A percentile compares a stretch with the other conserved stretches of the same genome.
phyloP scores from a whole-genome alignment of 176 grass and related monocot genomes.

The Neostapfia colusana region DNA sequence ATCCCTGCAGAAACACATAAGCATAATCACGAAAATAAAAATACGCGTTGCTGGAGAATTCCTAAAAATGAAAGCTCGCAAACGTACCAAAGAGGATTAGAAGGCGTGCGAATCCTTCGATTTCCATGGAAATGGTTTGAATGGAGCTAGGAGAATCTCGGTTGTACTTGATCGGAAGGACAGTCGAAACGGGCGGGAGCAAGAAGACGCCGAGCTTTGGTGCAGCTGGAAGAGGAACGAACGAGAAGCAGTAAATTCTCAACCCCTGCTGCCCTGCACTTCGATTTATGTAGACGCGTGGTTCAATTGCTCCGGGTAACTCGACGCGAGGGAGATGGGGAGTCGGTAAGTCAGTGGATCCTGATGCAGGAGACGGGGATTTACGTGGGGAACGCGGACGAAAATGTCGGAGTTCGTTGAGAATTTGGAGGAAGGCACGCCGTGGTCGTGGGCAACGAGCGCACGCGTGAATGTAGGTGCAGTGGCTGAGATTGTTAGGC shows the following conservation, averaged over 20 bases:
- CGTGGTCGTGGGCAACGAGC: constrained; percentile 34
- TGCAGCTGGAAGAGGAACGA: constrained; percentile 24
- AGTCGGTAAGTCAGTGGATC: too few relatives aligned
- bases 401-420: constrained; percentile 39
- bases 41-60: not conserved
- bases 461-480: constrained; percentile 35
- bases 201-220: not conserved
- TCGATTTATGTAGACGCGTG: constrained; percentile 12
- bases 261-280: not conserved
- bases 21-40: not conserved
- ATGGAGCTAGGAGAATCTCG: not conserved
- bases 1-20: constrained; percentile 4
- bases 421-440: constrained; percentile 47
- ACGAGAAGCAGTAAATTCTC: not conserved
- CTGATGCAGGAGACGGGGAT: too few relatives aligned
- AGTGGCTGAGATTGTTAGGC: constrained; percentile 35
- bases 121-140: constrained; percentile 27
- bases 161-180: not conserved
- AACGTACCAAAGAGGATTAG: constrained; percentile 35
- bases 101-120: not conserved
- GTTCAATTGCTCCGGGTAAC: not conserved
- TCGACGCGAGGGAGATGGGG: not conserved
- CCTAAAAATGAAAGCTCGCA: not conserved
- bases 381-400: constrained; percentile 37
- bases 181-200: not conserved